Evolutionary conservation across 2,329 filamentous ascomycete species (phyloP).

Genomic region (Apiospora marii): DNA sequence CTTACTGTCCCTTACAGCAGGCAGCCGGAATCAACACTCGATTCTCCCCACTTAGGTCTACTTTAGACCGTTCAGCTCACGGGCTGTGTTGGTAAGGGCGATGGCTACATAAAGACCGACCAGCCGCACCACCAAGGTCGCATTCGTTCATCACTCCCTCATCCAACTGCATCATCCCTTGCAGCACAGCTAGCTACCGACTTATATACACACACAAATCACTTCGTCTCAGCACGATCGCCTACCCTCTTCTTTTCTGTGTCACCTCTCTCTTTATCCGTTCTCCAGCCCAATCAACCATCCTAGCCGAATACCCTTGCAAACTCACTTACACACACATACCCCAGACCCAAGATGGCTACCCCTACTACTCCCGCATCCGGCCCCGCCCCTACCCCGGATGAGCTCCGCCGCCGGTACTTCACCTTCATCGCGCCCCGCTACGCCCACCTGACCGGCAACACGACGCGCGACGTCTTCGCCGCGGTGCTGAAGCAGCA

Average conservation of each 20-base stretch:
- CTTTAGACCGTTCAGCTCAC: not conserved
- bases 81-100: not conserved
- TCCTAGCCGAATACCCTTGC: not conserved
- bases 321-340: not conserved
- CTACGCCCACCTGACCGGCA: constrained; percentile 40
- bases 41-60: not conserved
- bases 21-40: not conserved
- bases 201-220: not conserved
- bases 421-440: constrained; percentile 38
- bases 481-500: constrained; percentile 24
- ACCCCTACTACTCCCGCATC: not conserved
- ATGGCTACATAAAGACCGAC: not conserved
- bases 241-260: not conserved
- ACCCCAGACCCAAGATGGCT: not conserved
- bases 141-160: not conserved
- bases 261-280: not conserved
- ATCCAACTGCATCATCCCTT: not conserved
- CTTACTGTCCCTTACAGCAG: not conserved
- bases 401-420: constrained; percentile 30
- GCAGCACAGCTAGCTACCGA: not conserved
- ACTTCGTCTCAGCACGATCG: no score
- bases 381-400: constrained; percentile 1
- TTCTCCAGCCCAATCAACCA: not conserved
- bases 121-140: not conserved
- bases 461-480: constrained; percentile 39